Evolutionary conservation across 2,329 filamentous ascomycete genomes (phyloP).

Genomic region (Diaporthe sp.): DNA sequence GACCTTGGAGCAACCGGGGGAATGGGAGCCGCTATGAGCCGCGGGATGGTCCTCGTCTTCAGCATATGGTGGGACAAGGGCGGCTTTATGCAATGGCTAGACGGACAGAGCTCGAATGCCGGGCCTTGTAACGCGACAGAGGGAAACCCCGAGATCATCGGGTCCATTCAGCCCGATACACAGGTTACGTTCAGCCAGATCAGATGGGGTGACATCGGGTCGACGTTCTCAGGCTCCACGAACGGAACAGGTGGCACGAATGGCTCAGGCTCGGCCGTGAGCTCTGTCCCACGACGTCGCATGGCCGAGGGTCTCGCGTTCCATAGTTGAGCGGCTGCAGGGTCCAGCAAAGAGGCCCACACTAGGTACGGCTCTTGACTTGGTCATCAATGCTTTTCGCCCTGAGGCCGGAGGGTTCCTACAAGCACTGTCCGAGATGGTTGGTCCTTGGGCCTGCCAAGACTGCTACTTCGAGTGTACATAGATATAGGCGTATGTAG

Average conservation of each 20-base stretch:
- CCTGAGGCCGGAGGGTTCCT: not conserved
- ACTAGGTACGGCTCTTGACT: too few species aligned
- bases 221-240: constrained; percentile 54
- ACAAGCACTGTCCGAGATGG: not conserved
- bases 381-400: too few species aligned
- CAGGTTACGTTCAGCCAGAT: constrained; percentile 70
- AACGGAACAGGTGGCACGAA: constrained; percentile 17
- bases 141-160: constrained; percentile 65
- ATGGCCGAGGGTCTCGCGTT: not conserved
- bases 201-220: constrained; percentile 68
- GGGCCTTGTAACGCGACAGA: constrained; percentile 69
- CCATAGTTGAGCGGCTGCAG: not conserved
- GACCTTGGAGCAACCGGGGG: constrained; percentile 53
- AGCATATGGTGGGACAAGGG: constrained; percentile 69
- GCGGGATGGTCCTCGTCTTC: constrained; percentile 68
- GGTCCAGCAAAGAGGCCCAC: not conserved
- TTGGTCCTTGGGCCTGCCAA: not conserved
- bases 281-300: not conserved
- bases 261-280: constrained; percentile 7
- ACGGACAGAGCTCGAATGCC: constrained; percentile 55
- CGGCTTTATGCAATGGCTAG: constrained; percentile 71
- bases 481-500: not conserved
- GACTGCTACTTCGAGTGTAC: not conserved
- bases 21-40: constrained; percentile 59
- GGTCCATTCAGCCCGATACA: constrained; percentile 58